phyloP scores from a whole-genome alignment of 2,329 filamentous ascomycete species.

The Sclerotinia minor region DNA sequence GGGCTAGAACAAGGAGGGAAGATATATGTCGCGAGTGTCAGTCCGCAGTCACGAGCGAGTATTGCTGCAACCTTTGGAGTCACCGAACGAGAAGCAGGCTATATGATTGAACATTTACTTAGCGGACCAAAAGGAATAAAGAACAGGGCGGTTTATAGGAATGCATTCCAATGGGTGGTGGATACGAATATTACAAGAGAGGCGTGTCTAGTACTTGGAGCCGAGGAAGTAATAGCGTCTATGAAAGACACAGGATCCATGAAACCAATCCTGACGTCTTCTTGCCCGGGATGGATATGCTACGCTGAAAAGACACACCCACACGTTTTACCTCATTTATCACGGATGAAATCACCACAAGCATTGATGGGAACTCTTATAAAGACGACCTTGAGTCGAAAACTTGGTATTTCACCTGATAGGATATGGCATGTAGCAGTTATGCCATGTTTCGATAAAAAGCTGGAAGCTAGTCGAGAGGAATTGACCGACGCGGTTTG shows the following conservation, averaged over 20 bases:
- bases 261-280: constrained; percentile 76
- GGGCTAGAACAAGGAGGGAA: constrained; percentile 60
- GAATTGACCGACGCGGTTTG: constrained; percentile 84
- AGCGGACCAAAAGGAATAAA: constrained; percentile 68
- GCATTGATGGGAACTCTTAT: constrained; percentile 86
- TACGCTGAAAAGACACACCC: constrained; percentile 98
- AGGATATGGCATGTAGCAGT: constrained; percentile 92
- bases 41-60: constrained; percentile 86
- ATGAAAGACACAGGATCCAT: constrained; percentile 34
- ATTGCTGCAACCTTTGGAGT: constrained; percentile 81
- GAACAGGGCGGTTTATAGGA: constrained; percentile 68
- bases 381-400: constrained; percentile 78
- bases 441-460: constrained; percentile 99
- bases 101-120: constrained; percentile 81
- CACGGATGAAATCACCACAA: constrained; percentile 89
- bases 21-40: constrained; percentile 91
- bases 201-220: constrained; percentile 76
- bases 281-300: constrained; percentile 97
- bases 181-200: constrained; percentile 86
- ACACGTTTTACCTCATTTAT: constrained; percentile 87
- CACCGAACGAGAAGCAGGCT: constrained; percentile 70
- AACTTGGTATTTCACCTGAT: constrained; percentile 69
- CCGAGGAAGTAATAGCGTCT: constrained; percentile 64
- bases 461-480: constrained; percentile 89
- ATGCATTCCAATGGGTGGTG: constrained; percentile 83